These are phyloP conservation scores for Ligustrum vulgare DNA, from an alignment of 257 asterid species.

Conservation along the genomic window DNA sequence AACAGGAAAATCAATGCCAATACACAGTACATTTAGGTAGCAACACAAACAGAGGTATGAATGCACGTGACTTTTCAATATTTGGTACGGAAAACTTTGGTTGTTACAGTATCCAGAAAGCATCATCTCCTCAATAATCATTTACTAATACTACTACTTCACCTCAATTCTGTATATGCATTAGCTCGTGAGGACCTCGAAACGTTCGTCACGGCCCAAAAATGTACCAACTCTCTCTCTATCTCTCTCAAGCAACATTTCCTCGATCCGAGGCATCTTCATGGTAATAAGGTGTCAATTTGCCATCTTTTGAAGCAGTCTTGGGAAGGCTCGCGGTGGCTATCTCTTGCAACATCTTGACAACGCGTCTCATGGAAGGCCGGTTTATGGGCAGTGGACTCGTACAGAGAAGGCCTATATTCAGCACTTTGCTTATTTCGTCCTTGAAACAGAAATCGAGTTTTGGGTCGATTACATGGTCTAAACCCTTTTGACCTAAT, in stretches of 20 bases:
- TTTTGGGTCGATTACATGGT: constrained; percentile 73
- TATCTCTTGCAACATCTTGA: constrained; percentile 78
- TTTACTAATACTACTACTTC: too few relatives aligned
- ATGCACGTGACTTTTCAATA: constrained; percentile 29
- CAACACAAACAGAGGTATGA: constrained; percentile 20
- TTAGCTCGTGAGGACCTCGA: neutral
- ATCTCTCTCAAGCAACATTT: constrained; percentile 49
- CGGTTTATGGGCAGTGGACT: constrained; percentile 92
- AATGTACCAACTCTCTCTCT: neutral
- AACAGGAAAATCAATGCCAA: constrained; percentile 23
- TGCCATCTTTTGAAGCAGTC: constrained; percentile 58
- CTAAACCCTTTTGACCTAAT: constrained; percentile 79
- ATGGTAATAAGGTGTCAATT: constrained; percentile 75
- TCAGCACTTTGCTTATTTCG: constrained; percentile 71
- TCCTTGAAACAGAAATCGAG: constrained; percentile 85
- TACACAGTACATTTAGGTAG: constrained; percentile 26
- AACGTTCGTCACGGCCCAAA: neutral
- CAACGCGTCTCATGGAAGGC: constrained; percentile 92
- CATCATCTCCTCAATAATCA: constrained; percentile 21
- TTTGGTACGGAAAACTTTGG: constrained; percentile 25
- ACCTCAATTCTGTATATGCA: neutral
- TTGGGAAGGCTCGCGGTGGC: constrained; percentile 43
- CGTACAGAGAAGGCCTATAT: constrained; percentile 90
- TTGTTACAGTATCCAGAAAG: constrained; percentile 37
- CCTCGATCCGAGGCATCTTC: constrained; percentile 77